Evolutionary conservation across 2,329 filamentous ascomycete genomes (phyloP).

Genomic region (Trichoderma oligosporum): DNA sequence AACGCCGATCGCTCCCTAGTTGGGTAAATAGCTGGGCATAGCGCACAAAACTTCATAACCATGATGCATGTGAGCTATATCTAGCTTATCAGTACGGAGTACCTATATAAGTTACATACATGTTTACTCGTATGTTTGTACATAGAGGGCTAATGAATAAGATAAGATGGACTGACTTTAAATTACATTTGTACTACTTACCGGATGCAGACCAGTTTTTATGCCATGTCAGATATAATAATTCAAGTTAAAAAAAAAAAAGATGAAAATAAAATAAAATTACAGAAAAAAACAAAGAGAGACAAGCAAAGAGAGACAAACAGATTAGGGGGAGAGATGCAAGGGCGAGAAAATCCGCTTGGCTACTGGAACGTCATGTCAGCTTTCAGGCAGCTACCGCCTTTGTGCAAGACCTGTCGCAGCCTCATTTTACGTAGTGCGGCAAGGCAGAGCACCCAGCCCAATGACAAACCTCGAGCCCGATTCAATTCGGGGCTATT

Average conservation of each 20-base stretch:
- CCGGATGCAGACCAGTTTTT: too few species aligned
- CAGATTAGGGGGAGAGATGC: neutral
- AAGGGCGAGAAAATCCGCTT: neutral
- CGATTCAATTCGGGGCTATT: neutral
- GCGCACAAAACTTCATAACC: neutral
- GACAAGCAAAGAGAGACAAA: neutral
- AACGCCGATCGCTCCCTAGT: neutral
- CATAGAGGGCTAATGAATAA: too few species aligned
- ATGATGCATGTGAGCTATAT: slow-evolving; percentile 1
- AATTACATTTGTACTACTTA: too few species aligned
- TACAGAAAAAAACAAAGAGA: neutral
- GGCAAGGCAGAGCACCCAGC: too few species aligned
- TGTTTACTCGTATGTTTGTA: too few species aligned
- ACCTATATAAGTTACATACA: neutral
- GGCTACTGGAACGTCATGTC: neutral
- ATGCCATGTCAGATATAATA: neutral
- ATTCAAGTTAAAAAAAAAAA: too few species aligned
- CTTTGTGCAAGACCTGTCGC: neutral
- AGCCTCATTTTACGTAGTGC: slow-evolving; percentile 2
- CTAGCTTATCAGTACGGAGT: neutral
- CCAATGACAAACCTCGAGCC: neutral
- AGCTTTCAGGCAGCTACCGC: slow-evolving; percentile 3
- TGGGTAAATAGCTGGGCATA: neutral
- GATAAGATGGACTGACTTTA: too few species aligned
- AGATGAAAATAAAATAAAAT: too few species aligned